Conservation (phyloP, 495 filamentous ascomycete genomes). For the Antarctomyces pellizariae region DNA sequence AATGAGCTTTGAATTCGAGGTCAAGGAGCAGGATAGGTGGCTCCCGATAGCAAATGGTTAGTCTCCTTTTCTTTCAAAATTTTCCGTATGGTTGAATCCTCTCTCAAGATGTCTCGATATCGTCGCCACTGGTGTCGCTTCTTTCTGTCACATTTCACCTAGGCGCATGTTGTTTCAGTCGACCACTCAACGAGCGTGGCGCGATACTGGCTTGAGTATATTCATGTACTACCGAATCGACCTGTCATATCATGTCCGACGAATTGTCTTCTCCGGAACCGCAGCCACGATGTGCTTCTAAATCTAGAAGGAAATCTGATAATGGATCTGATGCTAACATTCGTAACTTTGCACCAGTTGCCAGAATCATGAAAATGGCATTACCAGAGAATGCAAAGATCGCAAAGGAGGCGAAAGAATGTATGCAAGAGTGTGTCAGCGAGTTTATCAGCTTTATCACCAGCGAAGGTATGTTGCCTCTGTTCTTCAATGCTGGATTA, state of each 20-base stretch:
- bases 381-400: constrained; percentile 98
- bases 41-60: constrained; percentile 99
- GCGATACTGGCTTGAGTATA: no score
- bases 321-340: constrained; percentile 56
- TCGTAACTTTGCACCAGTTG: constrained; percentile 76
- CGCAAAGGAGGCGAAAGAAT: constrained; percentile 97
- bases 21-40: constrained; percentile 99
- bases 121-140: constrained; percentile 27
- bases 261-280: constrained; percentile 24
- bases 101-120: constrained; percentile 22
- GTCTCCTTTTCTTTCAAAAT: constrained; percentile 25
- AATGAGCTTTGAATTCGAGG: constrained; percentile 79
- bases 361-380: constrained; percentile 95
- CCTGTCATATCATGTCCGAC: constrained; percentile 25
- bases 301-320: constrained; percentile 22
- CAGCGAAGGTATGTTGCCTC: constrained; percentile 54
- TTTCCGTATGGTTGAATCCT: constrained; percentile 24
- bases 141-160: constrained; percentile 10
- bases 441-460: constrained; percentile 99
- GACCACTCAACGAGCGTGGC: constrained; percentile 9
- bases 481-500: constrained; percentile 5
- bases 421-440: constrained; percentile 99
- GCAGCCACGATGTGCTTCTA: constrained; percentile 21
- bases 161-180: constrained; percentile 11
- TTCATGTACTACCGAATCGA: no score